Percentiles rank a stretch among this genome's conserved stretches.
Conservation (phyloP, 2,329 filamentous ascomycete genomes). For the Scopulariopsis brevicaulis region DNA sequence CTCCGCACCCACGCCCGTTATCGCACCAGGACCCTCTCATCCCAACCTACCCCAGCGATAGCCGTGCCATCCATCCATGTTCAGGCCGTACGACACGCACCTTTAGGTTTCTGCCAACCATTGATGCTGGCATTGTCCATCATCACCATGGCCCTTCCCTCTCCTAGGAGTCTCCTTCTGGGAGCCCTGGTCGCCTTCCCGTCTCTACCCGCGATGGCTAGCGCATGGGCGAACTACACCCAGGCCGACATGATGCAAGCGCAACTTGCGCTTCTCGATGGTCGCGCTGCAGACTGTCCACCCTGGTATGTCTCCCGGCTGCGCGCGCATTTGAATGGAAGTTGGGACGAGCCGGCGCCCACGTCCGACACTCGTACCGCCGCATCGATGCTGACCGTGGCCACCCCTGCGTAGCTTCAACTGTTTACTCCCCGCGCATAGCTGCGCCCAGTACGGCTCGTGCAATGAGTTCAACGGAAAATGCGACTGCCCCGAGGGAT, state of each 20-base stretch:
- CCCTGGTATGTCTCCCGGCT: constrained; percentile 46
- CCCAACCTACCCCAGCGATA: background rate
- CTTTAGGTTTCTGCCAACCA: background rate
- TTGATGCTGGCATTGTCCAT: background rate
- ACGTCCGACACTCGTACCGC: background rate
- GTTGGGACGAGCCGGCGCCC: background rate
- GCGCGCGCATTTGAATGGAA: background rate
- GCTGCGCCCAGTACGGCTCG: constrained; percentile 78
- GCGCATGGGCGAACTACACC: constrained; percentile 45
- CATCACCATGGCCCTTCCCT: constrained; percentile 23
- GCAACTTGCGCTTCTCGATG: constrained; percentile 59
- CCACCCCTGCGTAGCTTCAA: constrained; percentile 60
- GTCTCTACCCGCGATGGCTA: constrained; percentile 21
- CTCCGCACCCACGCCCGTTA: background rate
- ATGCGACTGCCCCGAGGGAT: constrained; percentile 85
- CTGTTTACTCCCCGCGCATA: constrained; percentile 87
- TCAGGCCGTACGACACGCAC: background rate
- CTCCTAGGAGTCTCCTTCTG: constrained; percentile 24
- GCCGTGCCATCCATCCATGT: background rate
- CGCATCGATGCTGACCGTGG: constrained; percentile 16
- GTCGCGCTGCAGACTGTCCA: constrained; percentile 66
- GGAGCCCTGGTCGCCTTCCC: constrained; percentile 28
- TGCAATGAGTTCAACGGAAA: constrained; percentile 88
- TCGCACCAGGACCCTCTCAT: background rate
- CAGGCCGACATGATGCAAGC: constrained; percentile 49